These are phyloP conservation scores for Avicennia marina DNA, from an alignment of 257 asterid genomes.

Conservation along the genomic window DNA sequence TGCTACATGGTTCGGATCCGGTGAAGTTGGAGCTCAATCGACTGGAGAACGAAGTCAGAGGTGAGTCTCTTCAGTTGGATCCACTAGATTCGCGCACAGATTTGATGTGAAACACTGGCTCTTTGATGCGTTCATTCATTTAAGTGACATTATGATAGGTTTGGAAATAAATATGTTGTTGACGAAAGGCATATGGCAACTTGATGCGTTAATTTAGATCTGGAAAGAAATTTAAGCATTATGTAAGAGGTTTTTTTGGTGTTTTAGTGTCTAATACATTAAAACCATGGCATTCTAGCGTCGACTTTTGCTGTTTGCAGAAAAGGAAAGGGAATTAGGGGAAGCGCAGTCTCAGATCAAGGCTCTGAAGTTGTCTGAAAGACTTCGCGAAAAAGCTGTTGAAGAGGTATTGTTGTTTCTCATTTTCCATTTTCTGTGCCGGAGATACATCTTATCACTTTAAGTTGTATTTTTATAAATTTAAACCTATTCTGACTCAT, in stretches of 20 bases:
- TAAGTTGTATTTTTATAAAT: not conserved
- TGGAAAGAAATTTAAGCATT: not conserved
- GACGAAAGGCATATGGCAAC: constrained; percentile 1
- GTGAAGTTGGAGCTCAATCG: constrained; percentile 98
- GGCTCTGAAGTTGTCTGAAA: constrained; percentile 57
- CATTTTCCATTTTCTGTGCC: not conserved
- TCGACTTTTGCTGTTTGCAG: constrained; percentile 23
- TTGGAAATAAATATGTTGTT: constrained; percentile 11
- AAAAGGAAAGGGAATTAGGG: constrained; percentile 62
- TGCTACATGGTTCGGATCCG: constrained; percentile 99
- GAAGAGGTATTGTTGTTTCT: constrained; percentile 60
- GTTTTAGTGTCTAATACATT: not conserved
- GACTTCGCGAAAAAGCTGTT: constrained; percentile 67
- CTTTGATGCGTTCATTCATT: constrained; percentile 20
- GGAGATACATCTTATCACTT: constrained; percentile 1
- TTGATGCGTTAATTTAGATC: constrained; percentile 15
- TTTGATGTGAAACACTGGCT: constrained; percentile 24
- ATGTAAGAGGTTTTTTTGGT: not conserved
- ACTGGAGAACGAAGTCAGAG: constrained; percentile 98
- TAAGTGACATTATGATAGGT: constrained; percentile 4
- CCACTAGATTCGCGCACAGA: constrained; percentile 48
- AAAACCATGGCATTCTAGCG: not conserved
- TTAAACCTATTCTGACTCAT: not conserved
- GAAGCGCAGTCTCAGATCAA: constrained; percentile 72
- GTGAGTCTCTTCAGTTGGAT: constrained; percentile 71